These are phyloP conservation scores for Endocalyx cinctus DNA, from an alignment of 2,329 filamentous ascomycete genomes.

Conservation along the genomic window DNA sequence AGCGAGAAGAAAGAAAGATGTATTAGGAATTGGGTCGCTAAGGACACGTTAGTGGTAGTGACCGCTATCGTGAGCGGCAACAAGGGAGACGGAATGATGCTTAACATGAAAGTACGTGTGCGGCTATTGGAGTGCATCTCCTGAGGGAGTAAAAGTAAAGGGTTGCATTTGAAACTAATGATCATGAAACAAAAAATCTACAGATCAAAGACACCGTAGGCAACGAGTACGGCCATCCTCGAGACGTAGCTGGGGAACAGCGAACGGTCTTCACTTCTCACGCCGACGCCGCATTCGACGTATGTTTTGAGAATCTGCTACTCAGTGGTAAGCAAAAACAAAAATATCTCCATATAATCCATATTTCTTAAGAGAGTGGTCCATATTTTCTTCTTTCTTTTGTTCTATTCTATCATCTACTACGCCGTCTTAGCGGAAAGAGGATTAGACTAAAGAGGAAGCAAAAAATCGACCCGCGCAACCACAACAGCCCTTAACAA, in stretches of 20 bases:
- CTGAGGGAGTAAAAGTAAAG: too few relatives aligned
- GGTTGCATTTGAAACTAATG: too few relatives aligned
- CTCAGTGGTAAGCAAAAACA: constrained; percentile 56
- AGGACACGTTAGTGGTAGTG: constrained; percentile 91
- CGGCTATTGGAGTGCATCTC: too few relatives aligned
- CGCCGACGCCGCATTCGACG: constrained; percentile 87
- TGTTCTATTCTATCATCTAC: too few relatives aligned
- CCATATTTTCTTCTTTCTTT: too few relatives aligned
- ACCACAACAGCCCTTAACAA: constrained; percentile 17
- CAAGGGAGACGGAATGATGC: constrained; percentile 84
- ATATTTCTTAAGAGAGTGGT: too few relatives aligned
- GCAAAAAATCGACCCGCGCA: too few relatives aligned
- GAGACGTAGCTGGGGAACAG: constrained; percentile 86
- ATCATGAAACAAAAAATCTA: constrained; percentile 2
- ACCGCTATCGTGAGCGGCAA: constrained; percentile 82
- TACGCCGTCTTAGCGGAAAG: too few relatives aligned
- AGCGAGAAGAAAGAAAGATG: constrained; percentile 73
- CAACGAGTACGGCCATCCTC: constrained; percentile 91
- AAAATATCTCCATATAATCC: too few relatives aligned
- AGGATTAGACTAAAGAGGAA: too few relatives aligned
- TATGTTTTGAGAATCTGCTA: constrained; percentile 89
- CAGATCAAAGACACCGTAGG: constrained; percentile 93
- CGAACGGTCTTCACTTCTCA: constrained; percentile 92
- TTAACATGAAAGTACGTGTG: constrained; percentile 80
- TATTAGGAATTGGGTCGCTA: constrained; percentile 91